Base-by-base conservation (phyloP, 169 alveolate species). In the Nephromyces sp. region DNA sequence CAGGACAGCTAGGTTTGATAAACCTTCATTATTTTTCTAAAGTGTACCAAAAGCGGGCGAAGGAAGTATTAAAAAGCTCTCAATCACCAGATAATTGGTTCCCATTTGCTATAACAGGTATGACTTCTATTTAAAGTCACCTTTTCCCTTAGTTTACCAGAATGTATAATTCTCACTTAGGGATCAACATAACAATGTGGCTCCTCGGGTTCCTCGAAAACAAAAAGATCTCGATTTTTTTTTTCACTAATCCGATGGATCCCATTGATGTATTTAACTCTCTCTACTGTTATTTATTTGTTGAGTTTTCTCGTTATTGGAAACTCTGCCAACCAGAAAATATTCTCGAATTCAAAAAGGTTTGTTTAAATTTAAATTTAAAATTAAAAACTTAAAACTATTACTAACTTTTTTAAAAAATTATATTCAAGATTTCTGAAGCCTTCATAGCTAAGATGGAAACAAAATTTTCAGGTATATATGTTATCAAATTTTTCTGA, bases 151-250 rank as follows among this genome's bases (percentile, higher is more conserved):
- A 43, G 57, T 43, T 15, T 15, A 43, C n/a, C 57, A 43, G 57
- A 43, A 43, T 43, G n/a, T 43, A 43, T 43, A 8, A 8, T 62
- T 8, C 28, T 8, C 28, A n/a, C n/a, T 8, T 21, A 62, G 68
- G 68, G 63, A 15, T 62, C 33, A 62, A 62, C 51, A 62, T 62
- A 8, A 62, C 68, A 15, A n/a, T n/a, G 68, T 62, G 68, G 68
- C 68, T 62, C 15, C 8, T n/a, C 15, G 33, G 28, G 51, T 62
- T 62, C 28, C n/a, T 62, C 66, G 51, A 62, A 15, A 57, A 15
- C 8, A 57, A 57, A 15, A 8, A 62, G 33, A 24, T 62, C 8
- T n/a, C 33, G 66, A 8, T 15, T 8, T 62, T 62, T 57, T 62
- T 62, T 57, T 62, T 21, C 68, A 15, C 66, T 21, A 62, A 62